Evolutionary conservation across 345 rosid genomes (phyloP).

Genomic region (Arabis alpina): DNA sequence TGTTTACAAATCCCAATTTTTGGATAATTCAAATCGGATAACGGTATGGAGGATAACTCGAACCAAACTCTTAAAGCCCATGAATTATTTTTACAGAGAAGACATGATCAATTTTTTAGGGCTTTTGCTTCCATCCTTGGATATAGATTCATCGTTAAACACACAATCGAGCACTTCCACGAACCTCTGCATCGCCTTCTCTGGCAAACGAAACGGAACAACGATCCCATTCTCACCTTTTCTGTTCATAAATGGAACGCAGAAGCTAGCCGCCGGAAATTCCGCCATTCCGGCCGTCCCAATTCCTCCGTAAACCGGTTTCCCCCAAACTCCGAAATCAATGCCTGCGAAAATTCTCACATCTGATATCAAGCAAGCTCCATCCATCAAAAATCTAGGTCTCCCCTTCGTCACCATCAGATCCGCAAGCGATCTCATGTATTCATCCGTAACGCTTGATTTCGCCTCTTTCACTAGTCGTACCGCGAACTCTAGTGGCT

Average conservation of each 20-base stretch:
- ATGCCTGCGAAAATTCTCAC: slow-evolving; percentile 42
- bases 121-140: slow-evolving; percentile 1
- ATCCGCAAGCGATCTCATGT: slow-evolving; percentile 56
- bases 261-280: slow-evolving; percentile 42
- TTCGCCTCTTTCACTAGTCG: slow-evolving; percentile 42
- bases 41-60: too few species aligned
- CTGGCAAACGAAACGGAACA: slow-evolving; percentile 56
- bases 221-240: slow-evolving; percentile 51
- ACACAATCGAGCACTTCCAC: slow-evolving; percentile 44
- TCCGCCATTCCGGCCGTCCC: not conserved
- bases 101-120: not conserved
- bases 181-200: slow-evolving; percentile 51
- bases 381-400: slow-evolving; percentile 45
- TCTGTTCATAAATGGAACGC: slow-evolving; percentile 35
- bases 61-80: too few species aligned
- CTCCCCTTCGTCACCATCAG: slow-evolving; percentile 53
- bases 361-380: slow-evolving; percentile 50
- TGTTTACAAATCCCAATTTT: too few species aligned
- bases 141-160: slow-evolving; percentile 25
- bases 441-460: slow-evolving; percentile 52
- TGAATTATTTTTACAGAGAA: slow-evolving; percentile 7
- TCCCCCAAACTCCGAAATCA: slow-evolving; percentile 61
- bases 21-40: too few species aligned
- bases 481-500: slow-evolving; percentile 47
- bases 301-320: slow-evolving; percentile 49